Base-by-base conservation (phyloP, 139 green algal species). In the Dunaliella primolecta region DNA sequence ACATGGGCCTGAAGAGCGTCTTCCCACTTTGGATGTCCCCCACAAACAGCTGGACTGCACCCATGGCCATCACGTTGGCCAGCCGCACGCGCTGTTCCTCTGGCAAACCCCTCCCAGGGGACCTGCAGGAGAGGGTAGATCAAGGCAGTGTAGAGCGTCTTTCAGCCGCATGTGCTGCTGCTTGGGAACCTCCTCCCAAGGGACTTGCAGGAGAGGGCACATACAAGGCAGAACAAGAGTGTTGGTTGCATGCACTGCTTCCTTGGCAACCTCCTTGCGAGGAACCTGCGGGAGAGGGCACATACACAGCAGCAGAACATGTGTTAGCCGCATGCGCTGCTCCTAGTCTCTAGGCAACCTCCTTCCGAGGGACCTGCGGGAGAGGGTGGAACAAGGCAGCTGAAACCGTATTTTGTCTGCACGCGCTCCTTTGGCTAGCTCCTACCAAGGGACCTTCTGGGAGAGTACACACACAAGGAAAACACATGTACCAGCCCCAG, bases 1-100 rank as follows among this genome's bases (percentile, higher is more conserved):
- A 97, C 35, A 98, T 84, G 21, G 94, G 86, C 35, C 86, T 56
- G 85, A 98, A 97, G 7, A 91, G 84, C 0, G 70, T 80, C 0
- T 80, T 81, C 15, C 88, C 89, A 21, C 83, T 86, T 38, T 96
- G 91, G 23, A 96, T 90, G 79, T 98, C 95, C 0, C 92, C 93
- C 72, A 94, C 88, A 75, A 98, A 95, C 72, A 98, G 89, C 91
- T 97, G 94, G 33, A 83, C 36, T 34, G 86, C 75, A 92, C 93
- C 95, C 74, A 93, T 91, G 35, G 94, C 84, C 23, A 97, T 84
- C 29, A 97, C 92, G 79, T 95, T 94, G 23, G 96, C 83, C 81
- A 95, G 92, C 83, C 95, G 96, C 35, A 94, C 87, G 24, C 93
- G 89, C 86, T 94, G 91, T 83, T 95, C 90, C 0, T 84, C 57